Conservation (phyloP, 2,329 filamentous ascomycete genomes). For the Aspergillus latus region DNA sequence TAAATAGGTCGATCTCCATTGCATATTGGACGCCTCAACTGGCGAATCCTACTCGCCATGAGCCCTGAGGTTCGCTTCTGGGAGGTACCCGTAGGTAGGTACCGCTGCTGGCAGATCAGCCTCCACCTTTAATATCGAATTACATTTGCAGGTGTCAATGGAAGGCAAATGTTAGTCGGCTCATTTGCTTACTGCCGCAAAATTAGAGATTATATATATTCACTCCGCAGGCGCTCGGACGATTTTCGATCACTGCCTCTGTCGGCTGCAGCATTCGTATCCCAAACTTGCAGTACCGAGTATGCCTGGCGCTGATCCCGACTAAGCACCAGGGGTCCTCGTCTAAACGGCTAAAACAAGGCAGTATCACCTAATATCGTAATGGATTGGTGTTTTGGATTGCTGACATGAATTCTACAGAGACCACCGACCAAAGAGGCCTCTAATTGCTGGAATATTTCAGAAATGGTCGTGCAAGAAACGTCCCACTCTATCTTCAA, state of each 20-base stretch:
- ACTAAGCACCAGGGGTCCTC: background rate
- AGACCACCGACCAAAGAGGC: background rate
- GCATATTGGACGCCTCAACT: background rate
- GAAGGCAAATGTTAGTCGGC: background rate
- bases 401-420: background rate
- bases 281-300: background rate
- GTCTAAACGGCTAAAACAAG: background rate
- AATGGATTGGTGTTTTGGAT: background rate
- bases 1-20: background rate
- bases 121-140: constrained; percentile 1
- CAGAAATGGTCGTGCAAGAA: background rate
- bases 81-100: background rate
- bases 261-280: background rate
- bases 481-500: background rate
- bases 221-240: background rate
- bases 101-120: constrained; percentile 3
- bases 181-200: background rate
- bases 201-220: background rate
- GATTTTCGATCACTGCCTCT: background rate
- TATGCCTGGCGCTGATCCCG: background rate
- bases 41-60: background rate
- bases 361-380: background rate
- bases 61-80: background rate
- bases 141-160: background rate
- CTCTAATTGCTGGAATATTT: background rate